Evolutionary conservation across 768 basidiomycete species (phyloP).

Genomic region (Leccinum rimulosum): DNA sequence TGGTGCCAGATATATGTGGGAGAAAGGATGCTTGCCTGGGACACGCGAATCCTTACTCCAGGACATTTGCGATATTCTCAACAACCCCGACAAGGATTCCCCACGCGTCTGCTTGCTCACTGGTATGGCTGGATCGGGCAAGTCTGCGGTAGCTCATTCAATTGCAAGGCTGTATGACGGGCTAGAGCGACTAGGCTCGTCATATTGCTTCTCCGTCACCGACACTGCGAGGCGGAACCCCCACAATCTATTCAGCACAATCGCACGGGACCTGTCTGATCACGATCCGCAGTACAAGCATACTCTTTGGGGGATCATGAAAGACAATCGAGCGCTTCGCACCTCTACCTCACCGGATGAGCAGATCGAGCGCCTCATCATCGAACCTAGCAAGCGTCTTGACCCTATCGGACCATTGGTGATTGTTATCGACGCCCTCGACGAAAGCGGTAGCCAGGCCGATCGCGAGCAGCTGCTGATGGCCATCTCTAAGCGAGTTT

Average conservation of each 20-base stretch:
- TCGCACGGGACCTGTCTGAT: not conserved
- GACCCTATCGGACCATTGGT: not conserved
- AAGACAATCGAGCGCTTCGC: not conserved
- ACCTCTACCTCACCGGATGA: not conserved
- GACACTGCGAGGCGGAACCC: not conserved
- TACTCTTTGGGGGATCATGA: not conserved
- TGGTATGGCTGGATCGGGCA: not conserved
- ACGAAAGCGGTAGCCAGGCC: not conserved
- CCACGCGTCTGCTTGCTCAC: not conserved
- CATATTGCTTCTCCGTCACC: not conserved
- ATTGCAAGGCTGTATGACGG: not conserved
- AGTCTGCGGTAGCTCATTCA: not conserved
- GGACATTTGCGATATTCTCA: not conserved
- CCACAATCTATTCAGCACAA: not conserved
- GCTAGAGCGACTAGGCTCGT: not conserved
- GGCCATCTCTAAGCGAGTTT: not conserved
- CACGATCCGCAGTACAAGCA: not conserved
- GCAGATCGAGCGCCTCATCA: not conserved
- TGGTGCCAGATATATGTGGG: not conserved
- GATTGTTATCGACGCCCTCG: not conserved
- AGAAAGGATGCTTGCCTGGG: not conserved
- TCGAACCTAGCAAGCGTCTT: not conserved
- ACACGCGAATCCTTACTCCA: not conserved
- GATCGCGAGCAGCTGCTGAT: not conserved
- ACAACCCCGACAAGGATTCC: not conserved